Base-by-base conservation (phyloP, 1,284 basidiomycete species). In the Marasmius sp. region DNA sequence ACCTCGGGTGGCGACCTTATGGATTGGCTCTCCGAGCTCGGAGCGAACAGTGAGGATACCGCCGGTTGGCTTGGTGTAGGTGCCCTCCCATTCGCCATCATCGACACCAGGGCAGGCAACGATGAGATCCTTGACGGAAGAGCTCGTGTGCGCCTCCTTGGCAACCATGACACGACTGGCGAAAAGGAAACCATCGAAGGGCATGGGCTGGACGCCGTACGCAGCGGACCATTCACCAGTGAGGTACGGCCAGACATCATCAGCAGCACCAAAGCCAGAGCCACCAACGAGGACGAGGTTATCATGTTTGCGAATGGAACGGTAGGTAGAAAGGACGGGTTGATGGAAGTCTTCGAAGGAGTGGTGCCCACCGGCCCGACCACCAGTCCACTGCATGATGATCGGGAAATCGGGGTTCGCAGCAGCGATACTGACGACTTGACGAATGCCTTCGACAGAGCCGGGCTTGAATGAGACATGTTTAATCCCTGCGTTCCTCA, bases 311-410 rank as follows among this genome's bases (percentile, higher is more conserved):
- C 97, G 92, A 73, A 99, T 97, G 20, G 91, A 80, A 53, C 88
- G 83, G 77, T 99, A 99, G 0, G 96, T 98, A 52, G 89, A 79
- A 50, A 99, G 81, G 69, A 99, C 89, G 0, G 97, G 97, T 75
- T 97, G 94, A 74, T 98, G 96, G 87, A 98, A 96, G 77, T 99
- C 97, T 77, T 99, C 97, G 75, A 90, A 98, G 11, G 94, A 96
- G 80, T 98, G 97, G 71, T 99, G 97, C 64, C 97, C 97, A 69
- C 97, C 97, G n/a, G 97, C 97, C 70, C 97, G 94, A 58, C 97
- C 97, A 72, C 97, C 97, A 55, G 97, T 99, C 97, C 97, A 98
- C 74, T 98, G 97, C 66, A 98, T 81, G 76, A 99, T 95, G 77
- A 99, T 90, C n/a, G 97, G 95, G 85, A 94, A 99, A 77, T 95